Evolutionary conservation across 495 filamentous ascomycete species (phyloP), one percentile per base, ranked within the genome.

Genomic region (Stereocaulon alpinum): DNA sequence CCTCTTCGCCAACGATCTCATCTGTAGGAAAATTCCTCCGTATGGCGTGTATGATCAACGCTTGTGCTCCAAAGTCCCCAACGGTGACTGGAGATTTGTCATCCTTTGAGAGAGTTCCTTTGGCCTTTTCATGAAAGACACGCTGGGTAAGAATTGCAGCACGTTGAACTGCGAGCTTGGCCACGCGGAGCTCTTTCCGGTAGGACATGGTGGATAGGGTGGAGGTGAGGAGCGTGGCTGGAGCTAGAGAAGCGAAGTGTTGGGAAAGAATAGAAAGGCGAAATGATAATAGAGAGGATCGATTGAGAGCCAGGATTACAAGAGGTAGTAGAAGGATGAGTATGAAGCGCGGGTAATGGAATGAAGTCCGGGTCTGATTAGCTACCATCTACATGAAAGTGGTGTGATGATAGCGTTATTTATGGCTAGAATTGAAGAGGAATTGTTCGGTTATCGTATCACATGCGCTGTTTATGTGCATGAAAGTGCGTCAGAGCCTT

Each of bases 61-160:
- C 94, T 75, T 98, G 93, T 56, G 94, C 93, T 65, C 94, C 94
- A 68, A 95, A 96, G 75, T 98, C 93, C 69, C 91, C 93, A 63
- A 97, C 91, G 34, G 93, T 98, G 63, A 98, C 93, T 61, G 94
- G 93, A 27, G 94, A 97, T 63, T 84, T 85, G 75, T 98, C 94
- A 70, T 87, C 85, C 77, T 97, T 99, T 65, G 86, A 88, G 40
- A 94, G 77, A 56, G 93, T 95, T 59, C 91, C 91, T 75, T 97
- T 97, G 64, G 89, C 84, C 69, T 86, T 88, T 58, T 89, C 85
- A 74, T 88, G 83, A 80, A 94, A 97, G 71, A 97, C 91, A 62
- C 82, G 83, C 76, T 95, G 90, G 56, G 93, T 97, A 59, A 97
- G 83, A 62, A 91, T 75, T 30, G 84, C 77, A 20, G 93, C 93